Percentiles rank a stretch among this genome's conserved stretches.
Evolutionary conservation across 306 rosid genomes (phyloP).

Genomic region (Glycine soja): DNA sequence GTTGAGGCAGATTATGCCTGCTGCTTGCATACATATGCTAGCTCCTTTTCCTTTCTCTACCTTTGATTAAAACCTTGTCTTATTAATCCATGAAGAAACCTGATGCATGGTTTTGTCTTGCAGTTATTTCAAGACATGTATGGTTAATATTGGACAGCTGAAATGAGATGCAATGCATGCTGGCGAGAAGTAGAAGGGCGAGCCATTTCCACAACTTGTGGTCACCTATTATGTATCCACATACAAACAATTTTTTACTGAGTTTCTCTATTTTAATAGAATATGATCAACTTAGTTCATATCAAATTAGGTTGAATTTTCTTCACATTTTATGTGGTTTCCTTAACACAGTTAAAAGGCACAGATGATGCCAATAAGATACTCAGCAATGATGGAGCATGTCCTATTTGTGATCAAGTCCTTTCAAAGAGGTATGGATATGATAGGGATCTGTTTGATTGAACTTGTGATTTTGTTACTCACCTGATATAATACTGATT

Average conservation of each 20-base stretch:
- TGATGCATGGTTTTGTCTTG: conserved; percentile 40
- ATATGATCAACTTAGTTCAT: conserved; percentile 35
- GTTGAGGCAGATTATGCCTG: conserved; percentile 14
- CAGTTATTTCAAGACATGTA: conserved; percentile 55
- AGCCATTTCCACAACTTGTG: conserved; percentile 93
- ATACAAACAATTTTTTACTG: conserved; percentile 21
- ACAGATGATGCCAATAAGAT: conserved; percentile 95
- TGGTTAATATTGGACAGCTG: conserved; percentile 54
- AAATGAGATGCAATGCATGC: conserved; percentile 99
- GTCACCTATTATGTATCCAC: conserved; percentile 93
- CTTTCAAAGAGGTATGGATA: conserved; percentile 89
- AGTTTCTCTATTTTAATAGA: neutral
- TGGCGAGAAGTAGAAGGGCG: conserved; percentile 98
- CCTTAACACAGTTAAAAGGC: conserved; percentile 75
- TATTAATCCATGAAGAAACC: conserved; percentile 31
- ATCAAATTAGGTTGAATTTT: conserved; percentile 34
- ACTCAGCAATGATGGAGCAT: conserved; percentile 88
- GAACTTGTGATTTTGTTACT: conserved; percentile 20
- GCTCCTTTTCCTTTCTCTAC: conserved; percentile 5
- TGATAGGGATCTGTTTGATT: conserved; percentile 43
- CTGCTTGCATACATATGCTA: conserved; percentile 12
- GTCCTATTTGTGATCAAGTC: conserved; percentile 96
- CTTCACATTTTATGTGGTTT: conserved; percentile 35
- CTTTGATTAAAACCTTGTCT: conserved; percentile 28
- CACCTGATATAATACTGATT: conserved; percentile 9